Evolutionary conservation across 768 basidiomycete species (phyloP).

Genomic region (Kwoniella bestiolae): DNA sequence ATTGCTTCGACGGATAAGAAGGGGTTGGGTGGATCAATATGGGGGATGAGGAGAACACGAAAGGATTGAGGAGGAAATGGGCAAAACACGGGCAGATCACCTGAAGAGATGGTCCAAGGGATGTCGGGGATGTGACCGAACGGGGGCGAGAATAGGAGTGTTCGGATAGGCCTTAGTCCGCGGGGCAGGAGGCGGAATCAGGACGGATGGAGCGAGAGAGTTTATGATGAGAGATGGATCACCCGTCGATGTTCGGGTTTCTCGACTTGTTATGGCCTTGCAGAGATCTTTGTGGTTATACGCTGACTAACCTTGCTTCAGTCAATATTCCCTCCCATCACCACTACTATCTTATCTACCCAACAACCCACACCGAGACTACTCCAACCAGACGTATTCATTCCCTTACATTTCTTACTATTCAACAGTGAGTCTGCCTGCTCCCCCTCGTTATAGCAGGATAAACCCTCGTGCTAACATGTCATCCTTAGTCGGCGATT

Average conservation of each 20-base stretch:
- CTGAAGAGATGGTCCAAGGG: no score
- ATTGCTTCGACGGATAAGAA: no score
- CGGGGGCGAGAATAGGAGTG: no score
- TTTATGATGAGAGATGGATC: not conserved
- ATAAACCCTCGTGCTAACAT: not conserved
- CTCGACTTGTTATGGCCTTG: no score
- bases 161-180: no score
- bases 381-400: conserved; percentile 60
- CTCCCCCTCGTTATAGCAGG: not conserved
- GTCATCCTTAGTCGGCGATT: conserved; percentile 49
- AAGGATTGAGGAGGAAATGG: no score
- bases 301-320: conserved; percentile 50
- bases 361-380: conserved; percentile 60
- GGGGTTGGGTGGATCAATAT: no score
- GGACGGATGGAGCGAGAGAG: not conserved
- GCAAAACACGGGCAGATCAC: no score
- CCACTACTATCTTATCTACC: conserved; percentile 72
- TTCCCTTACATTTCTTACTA: conserved; percentile 74
- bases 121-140: no score
- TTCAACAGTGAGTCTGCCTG: conserved; percentile 52
- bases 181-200: no score
- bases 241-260: no score
- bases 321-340: conserved; percentile 87
- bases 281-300: not conserved
- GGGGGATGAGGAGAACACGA: no score